Evolutionary conservation across 2,329 filamentous ascomycete genomes (phyloP).

Genomic region (Myrmaecium sp.): DNA sequence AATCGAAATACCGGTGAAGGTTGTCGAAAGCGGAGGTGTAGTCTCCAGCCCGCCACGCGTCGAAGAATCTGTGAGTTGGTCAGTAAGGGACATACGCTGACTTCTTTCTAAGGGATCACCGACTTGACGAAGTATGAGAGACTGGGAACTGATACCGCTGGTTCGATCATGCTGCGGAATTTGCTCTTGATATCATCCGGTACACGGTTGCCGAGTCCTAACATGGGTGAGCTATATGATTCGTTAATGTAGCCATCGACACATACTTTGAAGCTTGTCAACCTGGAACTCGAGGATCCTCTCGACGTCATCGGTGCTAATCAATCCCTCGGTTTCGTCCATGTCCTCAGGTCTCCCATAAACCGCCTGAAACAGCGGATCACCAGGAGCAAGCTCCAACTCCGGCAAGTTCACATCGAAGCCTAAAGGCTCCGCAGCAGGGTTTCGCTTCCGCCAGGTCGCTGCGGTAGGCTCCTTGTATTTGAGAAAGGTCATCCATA

Average conservation of each 20-base stretch:
- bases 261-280: conserved; percentile 63
- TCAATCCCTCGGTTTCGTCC: conserved; percentile 22
- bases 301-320: conserved; percentile 68
- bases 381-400: conserved; percentile 36
- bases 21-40: conserved; percentile 80
- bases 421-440: conserved; percentile 11
- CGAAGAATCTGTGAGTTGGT: conserved; percentile 50
- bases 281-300: conserved; percentile 76
- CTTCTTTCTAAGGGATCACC: conserved; percentile 1
- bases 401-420: conserved; percentile 46
- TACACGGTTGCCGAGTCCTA: conserved; percentile 61
- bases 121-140: conserved; percentile 61
- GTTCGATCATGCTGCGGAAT: conserved; percentile 50
- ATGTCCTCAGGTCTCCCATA: conserved; percentile 31
- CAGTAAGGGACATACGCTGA: too few species aligned
- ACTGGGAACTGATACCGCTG: conserved; percentile 52
- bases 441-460: conserved; percentile 33
- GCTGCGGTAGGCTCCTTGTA: conserved; percentile 62
- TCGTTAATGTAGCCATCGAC: background rate
- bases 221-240: conserved; percentile 3
- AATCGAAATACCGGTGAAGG: conserved; percentile 91
- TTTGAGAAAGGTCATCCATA: conserved; percentile 70
- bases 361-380: conserved; percentile 31
- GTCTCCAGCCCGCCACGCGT: conserved; percentile 82
- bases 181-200: conserved; percentile 56